Conservation (phyloP, 345 rosid genomes). For the Adansonia digitata region DNA sequence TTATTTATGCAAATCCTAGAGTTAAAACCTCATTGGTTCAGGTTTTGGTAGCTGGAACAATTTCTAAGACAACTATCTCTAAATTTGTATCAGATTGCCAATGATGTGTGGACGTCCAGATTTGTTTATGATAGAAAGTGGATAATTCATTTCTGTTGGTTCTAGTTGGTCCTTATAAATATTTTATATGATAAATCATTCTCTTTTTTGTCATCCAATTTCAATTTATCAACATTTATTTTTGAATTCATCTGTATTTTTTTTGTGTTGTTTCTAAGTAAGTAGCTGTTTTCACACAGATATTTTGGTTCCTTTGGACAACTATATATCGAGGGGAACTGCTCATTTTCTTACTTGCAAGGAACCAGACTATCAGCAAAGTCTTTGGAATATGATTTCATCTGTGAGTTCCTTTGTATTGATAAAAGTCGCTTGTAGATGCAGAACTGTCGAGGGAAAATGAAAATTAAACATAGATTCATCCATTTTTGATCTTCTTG, state of each 20-base stretch:
- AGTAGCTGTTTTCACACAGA: slow-evolving; percentile 40
- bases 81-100: background rate
- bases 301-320: slow-evolving; percentile 96
- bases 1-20: background rate
- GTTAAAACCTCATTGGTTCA: background rate
- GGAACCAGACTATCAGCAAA: slow-evolving; percentile 94
- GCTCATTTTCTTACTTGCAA: slow-evolving; percentile 82
- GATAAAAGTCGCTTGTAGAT: background rate
- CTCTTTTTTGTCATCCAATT: background rate
- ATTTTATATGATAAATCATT: background rate
- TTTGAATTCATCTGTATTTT: background rate
- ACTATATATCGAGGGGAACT: slow-evolving; percentile 92
- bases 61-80: background rate
- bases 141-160: background rate
- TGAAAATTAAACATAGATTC: background rate
- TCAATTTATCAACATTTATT: background rate
- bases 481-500: background rate
- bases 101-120: background rate
- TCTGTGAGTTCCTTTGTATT: slow-evolving; percentile 51
- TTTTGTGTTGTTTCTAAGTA: slow-evolving; percentile 1
- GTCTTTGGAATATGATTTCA: slow-evolving; percentile 89
- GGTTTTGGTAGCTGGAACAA: background rate
- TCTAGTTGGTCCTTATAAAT: background rate
- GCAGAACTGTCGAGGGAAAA: background rate
- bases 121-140: background rate